phyloP scores from a whole-genome alignment of 371 early-diverging fungal genomes.

The Batrachochytrium dendrobatidis region DNA sequence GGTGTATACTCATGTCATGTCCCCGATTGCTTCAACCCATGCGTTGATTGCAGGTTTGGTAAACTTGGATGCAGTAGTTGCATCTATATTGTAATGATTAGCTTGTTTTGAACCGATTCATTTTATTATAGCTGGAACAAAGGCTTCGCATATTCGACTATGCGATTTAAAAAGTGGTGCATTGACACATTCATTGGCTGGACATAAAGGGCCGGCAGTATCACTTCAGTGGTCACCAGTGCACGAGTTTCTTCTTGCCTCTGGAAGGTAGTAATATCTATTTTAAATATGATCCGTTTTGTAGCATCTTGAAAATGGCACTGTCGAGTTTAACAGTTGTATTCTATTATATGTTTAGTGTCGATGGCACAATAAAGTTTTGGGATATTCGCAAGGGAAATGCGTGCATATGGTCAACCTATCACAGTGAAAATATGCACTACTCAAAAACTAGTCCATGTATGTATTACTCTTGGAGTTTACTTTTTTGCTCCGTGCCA shows the following conservation, averaged over 20 bases:
- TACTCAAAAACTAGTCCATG: no score
- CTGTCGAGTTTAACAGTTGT: no score
- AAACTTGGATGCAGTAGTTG: neutral
- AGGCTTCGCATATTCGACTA: conserved; percentile 60
- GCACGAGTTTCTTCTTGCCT: conserved; percentile 67
- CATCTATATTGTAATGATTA: neutral
- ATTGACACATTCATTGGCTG: conserved; percentile 57
- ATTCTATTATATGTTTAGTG: conserved; percentile 27
- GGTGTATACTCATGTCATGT: conserved; percentile 63
- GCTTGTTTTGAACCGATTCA: neutral
- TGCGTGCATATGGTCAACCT: conserved; percentile 50
- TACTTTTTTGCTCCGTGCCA: no score
- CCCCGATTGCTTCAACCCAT: conserved; percentile 58
- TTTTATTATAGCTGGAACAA: conserved; percentile 38
- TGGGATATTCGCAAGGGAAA: conserved; percentile 80
- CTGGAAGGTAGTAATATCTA: conserved; percentile 56
- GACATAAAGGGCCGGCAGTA: conserved; percentile 61
- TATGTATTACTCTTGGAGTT: no score
- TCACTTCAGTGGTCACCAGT: conserved; percentile 75
- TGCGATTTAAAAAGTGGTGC: conserved; percentile 75
- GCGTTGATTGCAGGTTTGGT: conserved; percentile 69
- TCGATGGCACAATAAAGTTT: conserved; percentile 56
- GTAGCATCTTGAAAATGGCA: no score
- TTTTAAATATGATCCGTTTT: neutral
- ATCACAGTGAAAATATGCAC: conserved; percentile 43